Base-by-base conservation (phyloP, 192 early-diverging fungal genomes). In the Thamnidium elegans region DNA sequence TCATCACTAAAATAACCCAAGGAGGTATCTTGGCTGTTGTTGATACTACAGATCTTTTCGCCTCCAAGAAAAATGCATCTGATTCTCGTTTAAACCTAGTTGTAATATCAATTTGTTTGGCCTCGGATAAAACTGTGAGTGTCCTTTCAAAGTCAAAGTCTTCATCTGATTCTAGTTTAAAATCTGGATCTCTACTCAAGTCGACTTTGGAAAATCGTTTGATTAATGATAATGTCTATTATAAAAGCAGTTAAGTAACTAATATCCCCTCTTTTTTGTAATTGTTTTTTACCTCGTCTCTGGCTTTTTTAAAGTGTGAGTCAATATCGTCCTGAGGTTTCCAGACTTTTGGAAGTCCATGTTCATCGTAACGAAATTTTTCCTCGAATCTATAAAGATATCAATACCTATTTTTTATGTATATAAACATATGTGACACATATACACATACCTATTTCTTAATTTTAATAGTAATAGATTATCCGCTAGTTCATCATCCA, bases 291-390 rank as follows among this genome's bases (percentile, higher is more conserved):
- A 79, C 80, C 9, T 85, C 84, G 13, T 87, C 82, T 65, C 90
- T 83, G 3, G 96, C 90, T 34, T 69, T 69, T 39, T 84, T 81
- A 78, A 94, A 99, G 60, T 84, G 82, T 19, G 81, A 78, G 71
- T 99, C 96, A 59, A 99, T 96, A 73, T 96, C 94, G 76, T 99
- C 97, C 23, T 86, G 85, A 3, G 94, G 91, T 58, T 85, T 89
- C 97, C 97, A 99, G 32, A 99, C 89, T 45, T 93, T 83, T 17
- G 97, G 97, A 23, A 98, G 71, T 20, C 96, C 97, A 42, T 85
- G 72, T 3, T 91, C 94, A 65, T 97, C 96, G 71, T 99, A 99
- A 53, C 96, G 75, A 82, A 99, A 99, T 60, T 87, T 82, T 61
- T 89, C 87, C 77, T 98, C 94, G 62, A 99, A 94, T 55, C 83